Base-by-base conservation (phyloP, 805 yeast genomes). In the Wickerhamiella occidentalis region DNA sequence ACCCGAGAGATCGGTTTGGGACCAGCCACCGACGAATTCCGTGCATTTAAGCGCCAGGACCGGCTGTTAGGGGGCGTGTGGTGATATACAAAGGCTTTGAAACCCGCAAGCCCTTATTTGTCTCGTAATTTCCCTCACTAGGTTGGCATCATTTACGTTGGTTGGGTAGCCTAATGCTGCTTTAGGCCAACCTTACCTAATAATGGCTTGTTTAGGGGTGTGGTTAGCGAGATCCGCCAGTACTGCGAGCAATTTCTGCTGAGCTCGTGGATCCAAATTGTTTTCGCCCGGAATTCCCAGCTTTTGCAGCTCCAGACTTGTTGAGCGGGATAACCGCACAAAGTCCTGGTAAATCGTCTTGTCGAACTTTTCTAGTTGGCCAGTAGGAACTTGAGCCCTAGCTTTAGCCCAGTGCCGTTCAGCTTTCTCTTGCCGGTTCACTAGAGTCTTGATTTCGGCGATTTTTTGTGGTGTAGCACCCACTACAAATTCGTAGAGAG, bases 391-490 rank as follows among this genome's bases (percentile, higher is more conserved):
- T 18, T 37, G 43, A 18, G 38, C 23, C 18, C 48, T 18, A 8
- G 48, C 48, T 3, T 7, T 28, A 13, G 22, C 38, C 48, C 48
- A 45, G 9, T 45, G 28, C 28, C 36, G 13, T 29, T 45, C 48
- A 13, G 38, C 42, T 4, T 17, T 8, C 7, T 36, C 13, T 33
- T 45, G 48, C 19, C 25, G n/a, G 21, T 35, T 18, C 18, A 17
- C 26, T 23, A 35, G n/a, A 17, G 19, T n/a, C 13, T 21, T 29
- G 36, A 45, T 45, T 7, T 45, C 19, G 8, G n/a, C 26, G 3
- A 45, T 37, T 3, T 26, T 37, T 19, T 17, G 25, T 7, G 9
- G 17, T 23, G 12, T 28, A 21, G 48, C 42, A 3, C 17, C 13
- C 28, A 28, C 28, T 11, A 45, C 48, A 28, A 45, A 45, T 18